Evolutionary conservation across 495 filamentous ascomycete species (phyloP).

Genomic region (Penicillium atrosanguineum): DNA sequence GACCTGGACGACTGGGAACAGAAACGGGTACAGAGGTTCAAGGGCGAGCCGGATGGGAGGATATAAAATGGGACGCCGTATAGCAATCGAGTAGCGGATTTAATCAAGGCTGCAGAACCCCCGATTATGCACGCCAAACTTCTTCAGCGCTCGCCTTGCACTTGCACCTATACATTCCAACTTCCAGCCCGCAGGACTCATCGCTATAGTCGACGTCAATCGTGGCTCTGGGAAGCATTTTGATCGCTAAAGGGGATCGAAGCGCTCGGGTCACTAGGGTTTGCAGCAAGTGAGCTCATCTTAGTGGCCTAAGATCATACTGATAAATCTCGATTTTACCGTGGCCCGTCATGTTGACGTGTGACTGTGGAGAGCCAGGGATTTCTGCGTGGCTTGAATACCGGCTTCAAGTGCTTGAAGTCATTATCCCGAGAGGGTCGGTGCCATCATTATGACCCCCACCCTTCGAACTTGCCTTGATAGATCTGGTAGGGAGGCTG

Average conservation of each 20-base stretch:
- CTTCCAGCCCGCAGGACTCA: too few species aligned
- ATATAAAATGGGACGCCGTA: slow-evolving; percentile 45
- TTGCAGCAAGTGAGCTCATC: background rate
- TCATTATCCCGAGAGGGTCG: background rate
- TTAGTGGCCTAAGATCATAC: background rate
- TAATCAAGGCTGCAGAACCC: background rate
- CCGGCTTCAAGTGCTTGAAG: background rate
- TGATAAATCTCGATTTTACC: background rate
- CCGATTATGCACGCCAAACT: background rate
- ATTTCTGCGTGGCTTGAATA: background rate
- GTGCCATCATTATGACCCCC: background rate
- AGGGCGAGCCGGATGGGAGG: slow-evolving; percentile 85
- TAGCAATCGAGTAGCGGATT: background rate
- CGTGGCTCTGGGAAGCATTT: background rate
- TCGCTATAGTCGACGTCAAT: background rate
- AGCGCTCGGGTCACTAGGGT: background rate
- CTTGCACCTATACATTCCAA: background rate
- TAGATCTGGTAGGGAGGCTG: too few species aligned
- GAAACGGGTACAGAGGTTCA: slow-evolving; percentile 81
- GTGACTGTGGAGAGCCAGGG: slow-evolving; percentile 6
- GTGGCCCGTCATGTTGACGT: slow-evolving; percentile 12
- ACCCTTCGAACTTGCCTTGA: too few species aligned
- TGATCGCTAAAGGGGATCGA: background rate
- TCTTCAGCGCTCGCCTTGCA: background rate
- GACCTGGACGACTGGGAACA: slow-evolving; percentile 97